phyloP scores from a whole-genome alignment of 176 grass and related monocot species.

The Hordeum vulgare region DNA sequence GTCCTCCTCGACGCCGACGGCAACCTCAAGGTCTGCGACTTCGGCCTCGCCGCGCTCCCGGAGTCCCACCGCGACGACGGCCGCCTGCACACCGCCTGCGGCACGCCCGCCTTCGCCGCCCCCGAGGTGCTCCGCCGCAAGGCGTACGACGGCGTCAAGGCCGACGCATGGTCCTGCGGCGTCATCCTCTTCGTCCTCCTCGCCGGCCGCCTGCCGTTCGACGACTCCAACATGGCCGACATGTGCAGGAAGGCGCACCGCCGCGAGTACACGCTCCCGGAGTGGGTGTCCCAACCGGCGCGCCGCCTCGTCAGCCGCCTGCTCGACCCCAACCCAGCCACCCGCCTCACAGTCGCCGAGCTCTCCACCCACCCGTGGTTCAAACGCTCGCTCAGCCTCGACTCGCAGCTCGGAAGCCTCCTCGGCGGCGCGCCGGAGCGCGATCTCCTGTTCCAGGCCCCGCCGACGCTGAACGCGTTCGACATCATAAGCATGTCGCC shows the following conservation, averaged over 20 bases:
- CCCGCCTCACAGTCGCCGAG: constrained; percentile 51
- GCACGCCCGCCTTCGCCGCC: constrained; percentile 72
- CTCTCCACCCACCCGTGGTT: constrained; percentile 74
- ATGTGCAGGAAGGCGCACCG: constrained; percentile 68
- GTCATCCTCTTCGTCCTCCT: constrained; percentile 94
- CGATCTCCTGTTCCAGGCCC: constrained; percentile 31
- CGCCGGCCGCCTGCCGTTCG: constrained; percentile 72
- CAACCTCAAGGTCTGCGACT: constrained; percentile 85
- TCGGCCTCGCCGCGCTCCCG: constrained; percentile 82
- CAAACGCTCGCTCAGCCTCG: constrained; percentile 79
- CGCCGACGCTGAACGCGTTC: constrained; percentile 64
- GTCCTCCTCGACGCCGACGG: constrained; percentile 65
- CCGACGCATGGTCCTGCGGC: constrained; percentile 94
- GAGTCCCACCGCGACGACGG: constrained; percentile 67
- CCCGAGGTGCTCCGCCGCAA: constrained; percentile 73
- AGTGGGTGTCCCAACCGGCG: constrained; percentile 52
- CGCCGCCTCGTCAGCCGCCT: constrained; percentile 53
- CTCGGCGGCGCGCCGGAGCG: constrained; percentile 26
- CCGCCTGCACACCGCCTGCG: constrained; percentile 65
- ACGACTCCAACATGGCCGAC: constrained; percentile 69
- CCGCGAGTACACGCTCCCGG: constrained; percentile 60
- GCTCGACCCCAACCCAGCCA: constrained; percentile 83
- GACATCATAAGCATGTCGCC: constrained; percentile 80
- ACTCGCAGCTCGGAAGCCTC: constrained; percentile 65
- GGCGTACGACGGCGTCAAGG: constrained; percentile 78